Percentiles rank a stretch among this genome's conserved stretches.
These are phyloP conservation scores for Cichorium intybus DNA, from an alignment of 140 eudicot species.

Conservation along the genomic window DNA sequence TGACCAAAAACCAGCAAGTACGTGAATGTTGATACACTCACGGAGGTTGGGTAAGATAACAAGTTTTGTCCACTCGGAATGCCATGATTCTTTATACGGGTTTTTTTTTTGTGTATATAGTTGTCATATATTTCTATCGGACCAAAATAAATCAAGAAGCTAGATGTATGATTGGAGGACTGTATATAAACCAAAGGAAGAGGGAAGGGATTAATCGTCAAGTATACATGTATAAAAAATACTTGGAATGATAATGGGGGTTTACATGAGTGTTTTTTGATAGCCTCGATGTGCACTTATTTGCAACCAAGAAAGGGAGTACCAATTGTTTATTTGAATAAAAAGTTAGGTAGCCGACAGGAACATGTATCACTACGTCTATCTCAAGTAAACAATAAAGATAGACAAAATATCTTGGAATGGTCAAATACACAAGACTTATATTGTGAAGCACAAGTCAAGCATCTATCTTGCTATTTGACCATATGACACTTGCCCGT, in stretches of 20 bases:
- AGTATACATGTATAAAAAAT: conserved; percentile 61
- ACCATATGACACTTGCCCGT: no score
- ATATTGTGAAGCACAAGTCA: no score
- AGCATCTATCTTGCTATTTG: no score
- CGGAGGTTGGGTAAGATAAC: conserved; percentile 42
- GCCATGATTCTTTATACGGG: conserved; percentile 15
- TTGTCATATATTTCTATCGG: conserved; percentile 4
- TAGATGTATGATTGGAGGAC: conserved; percentile 31
- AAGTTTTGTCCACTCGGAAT: background rate
- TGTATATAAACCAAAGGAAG: conserved; percentile 72
- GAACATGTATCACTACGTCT: no score
- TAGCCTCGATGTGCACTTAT: no score
- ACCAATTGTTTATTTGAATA: no score
- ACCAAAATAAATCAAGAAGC: conserved; percentile 20
- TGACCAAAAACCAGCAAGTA: conserved; percentile 38
- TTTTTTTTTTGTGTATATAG: conserved; percentile 25
- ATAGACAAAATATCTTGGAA: no score
- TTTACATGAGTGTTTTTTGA: background rate
- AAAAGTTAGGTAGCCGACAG: no score
- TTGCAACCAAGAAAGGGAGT: background rate
- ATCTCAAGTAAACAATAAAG: background rate
- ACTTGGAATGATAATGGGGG: conserved; percentile 19
- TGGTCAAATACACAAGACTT: no score
- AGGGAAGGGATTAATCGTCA: background rate
- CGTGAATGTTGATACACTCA: conserved; percentile 45